phyloP scores from a whole-genome alignment of 306 rosid species.

The Rubus idaeus region DNA sequence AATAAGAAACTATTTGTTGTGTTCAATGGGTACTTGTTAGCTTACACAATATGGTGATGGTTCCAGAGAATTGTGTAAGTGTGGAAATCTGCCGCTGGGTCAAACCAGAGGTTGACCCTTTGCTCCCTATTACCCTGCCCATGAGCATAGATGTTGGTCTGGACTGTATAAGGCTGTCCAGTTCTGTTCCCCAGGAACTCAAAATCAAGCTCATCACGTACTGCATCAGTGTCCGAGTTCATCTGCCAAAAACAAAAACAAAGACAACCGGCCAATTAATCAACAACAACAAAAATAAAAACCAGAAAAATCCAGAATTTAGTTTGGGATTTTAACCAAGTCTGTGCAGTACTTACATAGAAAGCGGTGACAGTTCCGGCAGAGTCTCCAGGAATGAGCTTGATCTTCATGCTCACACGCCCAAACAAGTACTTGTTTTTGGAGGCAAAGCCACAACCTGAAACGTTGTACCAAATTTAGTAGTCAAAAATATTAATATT shows the following conservation, averaged over 20 bases:
- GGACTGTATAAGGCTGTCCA: slow-evolving; percentile 91
- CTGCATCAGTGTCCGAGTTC: slow-evolving; percentile 29
- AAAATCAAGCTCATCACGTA: slow-evolving; percentile 89
- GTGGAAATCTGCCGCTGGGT: slow-evolving; percentile 75
- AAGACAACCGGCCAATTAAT: no score
- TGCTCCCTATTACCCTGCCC: slow-evolving; percentile 90
- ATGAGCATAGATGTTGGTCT: slow-evolving; percentile 77
- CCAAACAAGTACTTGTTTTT: slow-evolving; percentile 72
- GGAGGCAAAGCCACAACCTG: slow-evolving; percentile 93
- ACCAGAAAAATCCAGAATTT: not conserved
- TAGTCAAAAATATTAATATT: not conserved
- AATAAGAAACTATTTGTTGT: not conserved
- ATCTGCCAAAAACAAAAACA: slow-evolving; percentile 8
- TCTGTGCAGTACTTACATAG: slow-evolving; percentile 49
- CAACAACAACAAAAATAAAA: not conserved
- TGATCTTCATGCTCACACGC: slow-evolving; percentile 95
- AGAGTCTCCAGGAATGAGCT: slow-evolving; percentile 86
- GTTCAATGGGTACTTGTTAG: not conserved
- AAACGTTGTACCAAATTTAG: slow-evolving; percentile 2
- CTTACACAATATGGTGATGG: slow-evolving; percentile 68
- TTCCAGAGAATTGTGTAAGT: slow-evolving; percentile 81
- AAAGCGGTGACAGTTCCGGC: slow-evolving; percentile 98
- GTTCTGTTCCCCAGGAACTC: slow-evolving; percentile 92
- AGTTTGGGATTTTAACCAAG: not conserved
- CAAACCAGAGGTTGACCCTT: slow-evolving; percentile 93